Evolutionary conservation across 495 filamentous ascomycete genomes (phyloP).

Genomic region (Parmelia sp.): DNA sequence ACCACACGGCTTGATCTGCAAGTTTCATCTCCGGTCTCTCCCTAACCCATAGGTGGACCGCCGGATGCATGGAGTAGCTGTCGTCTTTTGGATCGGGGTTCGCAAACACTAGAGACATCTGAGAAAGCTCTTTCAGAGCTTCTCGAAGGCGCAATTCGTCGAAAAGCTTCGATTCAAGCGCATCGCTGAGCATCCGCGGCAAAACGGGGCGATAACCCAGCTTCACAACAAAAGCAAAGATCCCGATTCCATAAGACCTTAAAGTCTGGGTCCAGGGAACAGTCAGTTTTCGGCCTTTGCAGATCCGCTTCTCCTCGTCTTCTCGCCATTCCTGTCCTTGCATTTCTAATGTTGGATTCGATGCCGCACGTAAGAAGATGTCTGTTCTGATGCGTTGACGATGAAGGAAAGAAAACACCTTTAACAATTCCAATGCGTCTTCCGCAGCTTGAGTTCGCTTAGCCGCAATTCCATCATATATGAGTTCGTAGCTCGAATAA

Average conservation of each 20-base stretch:
- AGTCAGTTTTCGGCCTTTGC: background rate
- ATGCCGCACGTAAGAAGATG: slow-evolving; percentile 27
- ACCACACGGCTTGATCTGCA: slow-evolving; percentile 36
- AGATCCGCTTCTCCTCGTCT: background rate
- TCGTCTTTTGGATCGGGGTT: slow-evolving; percentile 24
- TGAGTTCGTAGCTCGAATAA: slow-evolving; percentile 33
- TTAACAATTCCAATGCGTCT: slow-evolving; percentile 38
- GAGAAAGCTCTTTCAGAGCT: slow-evolving; percentile 28
- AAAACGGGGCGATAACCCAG: slow-evolving; percentile 3
- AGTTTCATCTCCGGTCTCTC: slow-evolving; percentile 32
- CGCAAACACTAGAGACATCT: slow-evolving; percentile 31
- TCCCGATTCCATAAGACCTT: slow-evolving; percentile 13
- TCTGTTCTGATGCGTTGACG: slow-evolving; percentile 33
- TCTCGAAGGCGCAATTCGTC: slow-evolving; percentile 25
- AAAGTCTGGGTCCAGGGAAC: background rate
- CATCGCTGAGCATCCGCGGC: background rate
- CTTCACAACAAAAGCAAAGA: background rate
- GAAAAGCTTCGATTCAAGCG: slow-evolving; percentile 11
- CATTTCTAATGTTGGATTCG: slow-evolving; percentile 18
- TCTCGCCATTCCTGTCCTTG: slow-evolving; percentile 9
- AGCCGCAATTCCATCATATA: slow-evolving; percentile 24
- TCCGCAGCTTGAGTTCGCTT: slow-evolving; percentile 19
- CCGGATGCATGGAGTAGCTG: slow-evolving; percentile 38
- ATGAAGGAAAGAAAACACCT: slow-evolving; percentile 37
- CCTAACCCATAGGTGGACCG: slow-evolving; percentile 38